Percentiles rank a stretch among this genome's conserved stretches.
phyloP scores from a whole-genome alignment of 768 basidiomycete genomes.

The Rhizopogon sp. region DNA sequence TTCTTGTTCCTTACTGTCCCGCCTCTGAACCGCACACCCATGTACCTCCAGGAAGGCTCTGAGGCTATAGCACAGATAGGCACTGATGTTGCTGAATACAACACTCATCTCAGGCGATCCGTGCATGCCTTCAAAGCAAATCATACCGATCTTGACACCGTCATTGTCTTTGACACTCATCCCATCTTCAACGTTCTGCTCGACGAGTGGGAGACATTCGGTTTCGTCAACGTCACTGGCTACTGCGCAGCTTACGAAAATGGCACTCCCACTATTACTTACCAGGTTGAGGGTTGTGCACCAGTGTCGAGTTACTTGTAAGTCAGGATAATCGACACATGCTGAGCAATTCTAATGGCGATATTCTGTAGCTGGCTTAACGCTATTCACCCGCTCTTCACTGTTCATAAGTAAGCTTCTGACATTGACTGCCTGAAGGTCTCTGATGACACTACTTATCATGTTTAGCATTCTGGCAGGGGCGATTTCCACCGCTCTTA shows the following conservation, averaged over 20 bases:
- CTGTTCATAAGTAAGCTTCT: slow-evolving; percentile 50
- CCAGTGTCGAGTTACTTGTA: slow-evolving; percentile 52
- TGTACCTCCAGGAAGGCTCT: slow-evolving; percentile 39
- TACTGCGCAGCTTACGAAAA: slow-evolving; percentile 56
- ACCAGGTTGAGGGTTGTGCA: too few species aligned
- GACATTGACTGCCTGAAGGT: background rate
- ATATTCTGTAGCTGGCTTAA: slow-evolving; percentile 49
- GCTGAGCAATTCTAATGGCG: background rate
- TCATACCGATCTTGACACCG: slow-evolving; percentile 39
- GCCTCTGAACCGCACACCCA: slow-evolving; percentile 51
- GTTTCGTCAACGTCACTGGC: slow-evolving; percentile 55
- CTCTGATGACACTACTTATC: background rate
- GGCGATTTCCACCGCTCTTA: slow-evolving; percentile 40
- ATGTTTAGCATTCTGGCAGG: slow-evolving; percentile 44
- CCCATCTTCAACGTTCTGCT: slow-evolving; percentile 55
- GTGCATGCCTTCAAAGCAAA: slow-evolving; percentile 36
- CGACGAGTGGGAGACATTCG: slow-evolving; percentile 45
- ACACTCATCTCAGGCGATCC: slow-evolving; percentile 36
- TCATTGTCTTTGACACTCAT: slow-evolving; percentile 50
- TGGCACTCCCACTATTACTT: slow-evolving; percentile 45
- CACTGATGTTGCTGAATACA: slow-evolving; percentile 43
- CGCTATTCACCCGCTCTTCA: slow-evolving; percentile 55
- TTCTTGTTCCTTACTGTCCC: slow-evolving; percentile 64
- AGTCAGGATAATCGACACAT: slow-evolving; percentile 17
- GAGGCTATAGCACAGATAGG: slow-evolving; percentile 22